These are phyloP conservation scores for Medicago arabica DNA, from an alignment of 306 rosid genomes.

Conservation along the genomic window DNA sequence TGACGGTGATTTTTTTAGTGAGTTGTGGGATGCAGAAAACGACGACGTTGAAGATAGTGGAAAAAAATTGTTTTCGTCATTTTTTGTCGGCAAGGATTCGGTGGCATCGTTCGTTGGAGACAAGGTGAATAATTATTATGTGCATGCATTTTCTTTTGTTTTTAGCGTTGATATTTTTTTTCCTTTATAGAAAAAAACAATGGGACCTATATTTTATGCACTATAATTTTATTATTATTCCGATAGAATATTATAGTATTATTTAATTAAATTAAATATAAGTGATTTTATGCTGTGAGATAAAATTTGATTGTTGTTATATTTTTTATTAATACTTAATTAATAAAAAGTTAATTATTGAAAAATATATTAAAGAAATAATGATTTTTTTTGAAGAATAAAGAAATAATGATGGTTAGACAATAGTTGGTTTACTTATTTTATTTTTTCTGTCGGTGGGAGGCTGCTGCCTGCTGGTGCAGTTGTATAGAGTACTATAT, in stretches of 20 bases:
- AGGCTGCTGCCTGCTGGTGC: neutral
- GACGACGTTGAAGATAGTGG: constrained; percentile 45
- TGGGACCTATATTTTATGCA: no score
- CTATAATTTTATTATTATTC: no score
- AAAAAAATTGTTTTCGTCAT: constrained; percentile 37
- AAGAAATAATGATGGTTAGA: neutral
- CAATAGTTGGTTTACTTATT: neutral
- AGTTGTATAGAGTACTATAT: neutral
- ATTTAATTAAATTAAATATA: no score
- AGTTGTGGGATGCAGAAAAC: constrained; percentile 48
- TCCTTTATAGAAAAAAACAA: no score
- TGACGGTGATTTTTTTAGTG: constrained; percentile 75
- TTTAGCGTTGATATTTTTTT: no score
- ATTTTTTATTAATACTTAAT: no score
- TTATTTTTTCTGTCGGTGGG: constrained; percentile 34
- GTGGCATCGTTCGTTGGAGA: constrained; percentile 30
- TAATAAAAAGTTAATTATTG: no score
- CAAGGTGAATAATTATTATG: constrained; percentile 54
- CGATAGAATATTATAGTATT: no score
- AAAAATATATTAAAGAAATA: no score
- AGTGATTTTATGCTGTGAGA: no score
- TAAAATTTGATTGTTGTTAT: no score
- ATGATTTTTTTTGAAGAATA: neutral
- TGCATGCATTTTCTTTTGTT: no score
- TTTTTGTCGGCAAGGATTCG: constrained; percentile 64